Conservation (phyloP, 805 yeast genomes). For the Henningerozyma blattae region DNA sequence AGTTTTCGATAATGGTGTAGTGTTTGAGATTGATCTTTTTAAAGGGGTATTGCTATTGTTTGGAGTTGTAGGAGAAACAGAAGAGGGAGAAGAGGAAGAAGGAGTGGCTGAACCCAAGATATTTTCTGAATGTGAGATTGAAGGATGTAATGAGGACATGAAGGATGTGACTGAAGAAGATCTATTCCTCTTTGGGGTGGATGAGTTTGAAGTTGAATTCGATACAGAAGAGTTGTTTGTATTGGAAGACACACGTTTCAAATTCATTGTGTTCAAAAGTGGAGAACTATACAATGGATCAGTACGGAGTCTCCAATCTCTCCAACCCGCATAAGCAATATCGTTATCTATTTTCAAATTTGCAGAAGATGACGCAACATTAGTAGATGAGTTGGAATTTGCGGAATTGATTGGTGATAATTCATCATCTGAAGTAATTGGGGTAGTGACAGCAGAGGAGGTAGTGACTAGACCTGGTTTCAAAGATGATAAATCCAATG, state of each 20-base stretch:
- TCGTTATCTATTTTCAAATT: conserved; percentile 6
- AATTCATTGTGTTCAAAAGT: conserved; percentile 20
- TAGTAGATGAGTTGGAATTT: neutral
- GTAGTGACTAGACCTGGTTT: conserved; percentile 26
- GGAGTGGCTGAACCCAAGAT: no score
- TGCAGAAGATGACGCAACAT: neutral
- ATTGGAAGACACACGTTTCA: conserved; percentile 13
- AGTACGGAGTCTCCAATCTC: conserved; percentile 65
- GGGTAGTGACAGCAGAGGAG: neutral
- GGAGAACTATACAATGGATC: conserved; percentile 51
- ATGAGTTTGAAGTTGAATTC: neutral
- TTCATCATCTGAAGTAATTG: conserved; percentile 4
- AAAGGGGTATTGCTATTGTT: no score
- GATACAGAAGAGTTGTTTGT: conserved; percentile 12
- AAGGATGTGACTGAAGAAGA: conserved; percentile 1
- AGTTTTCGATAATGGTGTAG: no score
- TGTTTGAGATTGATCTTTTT: no score
- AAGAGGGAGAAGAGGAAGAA: no score
- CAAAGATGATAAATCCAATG: conserved; percentile 45
- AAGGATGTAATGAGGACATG: no score
- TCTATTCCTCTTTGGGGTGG: conserved; percentile 2
- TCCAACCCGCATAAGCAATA: conserved; percentile 65
- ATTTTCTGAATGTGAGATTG: no score
- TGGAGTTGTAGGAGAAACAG: no score
- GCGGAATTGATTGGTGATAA: neutral